Conservation (phyloP, 768 basidiomycete genomes). For the Asterophora parasitica region DNA sequence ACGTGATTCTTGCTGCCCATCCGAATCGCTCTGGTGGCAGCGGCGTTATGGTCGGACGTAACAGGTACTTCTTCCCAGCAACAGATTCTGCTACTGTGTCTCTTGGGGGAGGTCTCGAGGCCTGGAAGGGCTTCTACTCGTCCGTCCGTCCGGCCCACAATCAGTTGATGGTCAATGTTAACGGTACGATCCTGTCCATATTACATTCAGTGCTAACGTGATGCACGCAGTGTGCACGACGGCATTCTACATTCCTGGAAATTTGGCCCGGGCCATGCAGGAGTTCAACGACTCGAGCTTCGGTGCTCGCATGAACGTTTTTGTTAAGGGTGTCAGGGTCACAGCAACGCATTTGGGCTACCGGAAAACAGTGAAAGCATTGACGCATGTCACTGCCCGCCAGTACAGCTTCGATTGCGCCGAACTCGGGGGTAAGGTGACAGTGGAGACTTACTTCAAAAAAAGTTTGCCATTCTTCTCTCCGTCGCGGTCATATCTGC, state of each 20-base stretch:
- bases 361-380: conserved; percentile 61
- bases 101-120: conserved; percentile 51
- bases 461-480: conserved; percentile 47
- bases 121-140: conserved; percentile 55
- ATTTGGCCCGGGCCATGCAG: conserved; percentile 57
- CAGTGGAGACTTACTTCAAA: conserved; percentile 66
- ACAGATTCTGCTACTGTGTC: conserved; percentile 39
- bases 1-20: conserved; percentile 56
- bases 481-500: conserved; percentile 25
- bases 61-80: conserved; percentile 60
- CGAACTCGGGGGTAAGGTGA: conserved; percentile 48
- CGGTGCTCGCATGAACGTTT: conserved; percentile 55
- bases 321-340: conserved; percentile 63
- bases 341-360: conserved; percentile 69
- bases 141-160: conserved; percentile 54
- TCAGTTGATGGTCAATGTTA: conserved; percentile 60
- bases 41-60: conserved; percentile 63
- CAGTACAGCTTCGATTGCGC: conserved; percentile 50
- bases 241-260: conserved; percentile 58
- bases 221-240: conserved; percentile 44
- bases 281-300: conserved; percentile 51
- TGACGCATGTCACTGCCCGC: conserved; percentile 43
- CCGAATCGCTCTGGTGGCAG: conserved; percentile 47
- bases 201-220: not conserved
- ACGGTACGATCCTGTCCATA: conserved; percentile 38